Conservation (phyloP, 78 protist species). For the Cyanophora paradoxa region DNA sequence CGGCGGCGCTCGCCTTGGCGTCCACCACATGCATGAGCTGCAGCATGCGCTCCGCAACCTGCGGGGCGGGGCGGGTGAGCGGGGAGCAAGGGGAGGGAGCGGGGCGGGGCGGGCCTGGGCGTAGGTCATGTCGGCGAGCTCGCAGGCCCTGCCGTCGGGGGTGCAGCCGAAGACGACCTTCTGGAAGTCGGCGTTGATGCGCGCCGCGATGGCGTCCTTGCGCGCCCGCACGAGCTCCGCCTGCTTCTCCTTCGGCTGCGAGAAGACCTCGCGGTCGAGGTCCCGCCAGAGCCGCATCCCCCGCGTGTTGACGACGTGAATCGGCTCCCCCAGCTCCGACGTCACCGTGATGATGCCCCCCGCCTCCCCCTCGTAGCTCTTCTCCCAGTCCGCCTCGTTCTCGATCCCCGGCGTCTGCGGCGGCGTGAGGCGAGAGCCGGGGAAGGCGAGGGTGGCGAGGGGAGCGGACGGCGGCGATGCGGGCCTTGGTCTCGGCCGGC, state of each 20-base stretch:
- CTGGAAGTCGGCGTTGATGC: constrained; percentile 54
- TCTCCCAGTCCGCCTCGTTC: constrained; percentile 40
- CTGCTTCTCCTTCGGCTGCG: no score
- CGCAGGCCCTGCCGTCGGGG: constrained; percentile 28
- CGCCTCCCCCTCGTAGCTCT: constrained; percentile 22
- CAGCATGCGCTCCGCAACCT: constrained; percentile 26
- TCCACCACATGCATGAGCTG: constrained; percentile 17
- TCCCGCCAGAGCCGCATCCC: constrained; percentile 45
- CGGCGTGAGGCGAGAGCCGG: no score
- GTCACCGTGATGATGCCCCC: constrained; percentile 52
- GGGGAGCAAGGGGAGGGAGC: no score
- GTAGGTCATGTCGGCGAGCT: constrained; percentile 44
- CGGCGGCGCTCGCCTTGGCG: no score
- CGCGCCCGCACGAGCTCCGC: neutral
- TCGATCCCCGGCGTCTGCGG: constrained; percentile 28
- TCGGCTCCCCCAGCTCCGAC: constrained; percentile 70
- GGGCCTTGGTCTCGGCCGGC: no score
- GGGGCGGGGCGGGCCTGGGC: no score
- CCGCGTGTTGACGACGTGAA: constrained; percentile 55
- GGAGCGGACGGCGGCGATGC: no score
- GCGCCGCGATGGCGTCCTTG: neutral
- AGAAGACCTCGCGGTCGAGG: constrained; percentile 35
- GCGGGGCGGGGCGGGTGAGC: no score
- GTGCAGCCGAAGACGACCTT: constrained; percentile 30
- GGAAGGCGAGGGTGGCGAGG: no score